These are phyloP conservation scores for Barnettozyma salicaria DNA, from an alignment of 805 yeast genomes.

Conservation along the genomic window DNA sequence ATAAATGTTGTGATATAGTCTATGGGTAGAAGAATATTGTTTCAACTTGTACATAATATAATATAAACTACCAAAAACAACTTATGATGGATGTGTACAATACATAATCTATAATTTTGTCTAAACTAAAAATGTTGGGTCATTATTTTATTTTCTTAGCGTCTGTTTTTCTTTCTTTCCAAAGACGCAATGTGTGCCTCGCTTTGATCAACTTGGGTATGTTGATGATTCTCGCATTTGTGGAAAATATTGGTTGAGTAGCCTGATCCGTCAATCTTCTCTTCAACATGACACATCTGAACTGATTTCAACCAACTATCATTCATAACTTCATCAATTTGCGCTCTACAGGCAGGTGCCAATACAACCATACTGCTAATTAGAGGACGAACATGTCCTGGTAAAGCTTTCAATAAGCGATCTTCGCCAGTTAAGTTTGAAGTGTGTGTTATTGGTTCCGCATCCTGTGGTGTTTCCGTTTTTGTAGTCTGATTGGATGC, in stretches of 20 bases:
- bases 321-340: constrained; percentile 71
- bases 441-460: constrained; percentile 43
- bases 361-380: constrained; percentile 73
- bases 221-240: constrained; percentile 60
- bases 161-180: constrained; percentile 63
- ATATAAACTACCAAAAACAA: neutral
- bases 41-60: constrained; percentile 4
- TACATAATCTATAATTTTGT: too few relatives aligned
- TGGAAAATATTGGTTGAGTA: constrained; percentile 28
- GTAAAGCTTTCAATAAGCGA: constrained; percentile 62
- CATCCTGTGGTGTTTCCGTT: constrained; percentile 10
- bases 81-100: too few relatives aligned
- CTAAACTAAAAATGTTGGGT: neutral
- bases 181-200: constrained; percentile 94
- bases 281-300: constrained; percentile 62
- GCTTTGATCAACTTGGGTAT: constrained; percentile 84
- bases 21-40: too few relatives aligned
- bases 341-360: constrained; percentile 80
- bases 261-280: constrained; percentile 33
- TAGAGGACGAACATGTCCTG: constrained; percentile 60
- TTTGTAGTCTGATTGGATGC: constrained; percentile 3
- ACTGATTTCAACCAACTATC: constrained; percentile 65
- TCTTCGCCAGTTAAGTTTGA: constrained; percentile 66
- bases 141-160: neutral
- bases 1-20: constrained; percentile 64